These are phyloP conservation scores for Cronartium quercuum DNA, from an alignment of 1,284 basidiomycete species.

Conservation along the genomic window DNA sequence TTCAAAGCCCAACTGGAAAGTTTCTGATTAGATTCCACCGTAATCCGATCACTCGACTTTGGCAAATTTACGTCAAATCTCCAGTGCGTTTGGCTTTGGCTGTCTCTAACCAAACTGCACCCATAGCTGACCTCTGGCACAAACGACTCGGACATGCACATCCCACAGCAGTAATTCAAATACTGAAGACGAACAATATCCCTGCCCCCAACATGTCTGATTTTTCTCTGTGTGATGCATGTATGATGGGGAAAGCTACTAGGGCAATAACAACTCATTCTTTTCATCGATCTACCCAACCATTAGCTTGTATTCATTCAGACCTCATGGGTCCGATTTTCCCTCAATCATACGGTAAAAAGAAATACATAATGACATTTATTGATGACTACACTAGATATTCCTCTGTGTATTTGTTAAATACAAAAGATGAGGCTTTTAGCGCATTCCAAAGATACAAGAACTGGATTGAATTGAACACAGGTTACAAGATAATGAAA, in stretches of 20 bases:
- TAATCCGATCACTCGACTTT: background rate
- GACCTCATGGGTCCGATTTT: background rate
- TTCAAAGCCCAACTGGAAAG: background rate
- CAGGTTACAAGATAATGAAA: background rate
- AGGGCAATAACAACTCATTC: background rate
- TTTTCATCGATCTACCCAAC: background rate
- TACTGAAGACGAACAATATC: background rate
- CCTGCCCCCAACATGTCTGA: background rate
- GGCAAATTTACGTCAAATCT: background rate
- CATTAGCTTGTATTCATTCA: background rate
- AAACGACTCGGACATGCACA: background rate
- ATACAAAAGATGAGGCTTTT: background rate
- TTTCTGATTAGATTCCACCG: background rate
- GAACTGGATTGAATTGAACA: background rate
- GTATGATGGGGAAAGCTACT: background rate
- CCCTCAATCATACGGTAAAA: background rate
- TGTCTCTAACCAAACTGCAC: background rate
- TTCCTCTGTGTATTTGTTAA: background rate
- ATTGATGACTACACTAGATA: background rate
- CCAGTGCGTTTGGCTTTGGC: background rate
- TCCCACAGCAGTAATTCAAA: background rate
- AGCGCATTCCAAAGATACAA: background rate
- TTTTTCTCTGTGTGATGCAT: background rate
- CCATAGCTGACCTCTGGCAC: background rate
- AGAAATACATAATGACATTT: background rate